Base-by-base conservation (phyloP, 2,329 filamentous ascomycete genomes). In the Passalora sequoiae region DNA sequence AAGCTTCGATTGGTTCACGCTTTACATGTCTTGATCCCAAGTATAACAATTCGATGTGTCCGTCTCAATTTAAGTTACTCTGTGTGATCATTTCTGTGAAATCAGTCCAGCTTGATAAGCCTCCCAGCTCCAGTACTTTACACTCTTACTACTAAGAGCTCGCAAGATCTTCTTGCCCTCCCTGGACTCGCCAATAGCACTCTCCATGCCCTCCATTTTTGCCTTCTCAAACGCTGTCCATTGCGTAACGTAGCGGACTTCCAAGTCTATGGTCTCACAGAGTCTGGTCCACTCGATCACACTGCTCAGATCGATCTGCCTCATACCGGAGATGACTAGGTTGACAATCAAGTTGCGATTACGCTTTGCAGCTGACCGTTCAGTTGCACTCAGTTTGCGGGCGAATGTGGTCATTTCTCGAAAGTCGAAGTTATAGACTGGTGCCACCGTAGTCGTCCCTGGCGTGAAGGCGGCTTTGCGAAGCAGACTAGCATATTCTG, bases 381-480 rank as follows among this genome's bases (percentile, higher is more conserved):
- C 52, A 6, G 46, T 37, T 3, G 35, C n/a, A 30, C 38, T 50
- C 3, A 53, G 37, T 1, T 40, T 41, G 5, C 43, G 35, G 16
- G 47, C 45, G 21, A 53, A 55, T 1, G 43, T 4, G 6, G 38
- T 46, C 27, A 55, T 39, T 16, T 47, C 37, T 4, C 40, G 19
- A 22, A 55, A 52, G 36, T 55, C 45, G 32, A 50, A 47, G 33
- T 55, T 44, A 29, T 49, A 48, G 17, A 53, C 38, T 6, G 44
- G 46, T 8, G 43, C 44, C 10, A 44, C 20, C 6, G 41, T 53
- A 15, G 36, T 46, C 12, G 38, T 49, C 13, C 40, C 47, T 1
- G 50, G 45, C 1, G 44, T 45, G 37, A 55, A 50, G 4, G 50
- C 52, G 3, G 52, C 50, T 30, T 41, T 38, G 13, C 45, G 50